These are phyloP conservation scores for Candida lessepsii DNA, from an alignment of 805 yeast species.

Conservation along the genomic window DNA sequence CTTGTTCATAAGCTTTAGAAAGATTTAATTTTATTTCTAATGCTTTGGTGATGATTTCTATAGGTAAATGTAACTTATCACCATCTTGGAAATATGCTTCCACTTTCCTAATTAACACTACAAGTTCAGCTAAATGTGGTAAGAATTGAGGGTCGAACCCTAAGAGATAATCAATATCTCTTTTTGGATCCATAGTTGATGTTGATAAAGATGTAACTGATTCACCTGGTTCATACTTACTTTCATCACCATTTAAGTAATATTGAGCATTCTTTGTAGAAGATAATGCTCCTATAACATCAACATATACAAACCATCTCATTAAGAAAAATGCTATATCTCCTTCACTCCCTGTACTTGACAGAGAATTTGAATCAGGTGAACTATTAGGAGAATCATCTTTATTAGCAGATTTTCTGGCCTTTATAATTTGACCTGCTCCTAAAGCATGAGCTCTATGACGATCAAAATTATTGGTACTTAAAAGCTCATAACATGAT, in stretches of 20 bases:
- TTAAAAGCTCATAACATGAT: constrained; percentile 52
- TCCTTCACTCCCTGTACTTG: constrained; percentile 24
- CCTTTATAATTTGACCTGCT: constrained; percentile 60
- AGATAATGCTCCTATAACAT: constrained; percentile 61
- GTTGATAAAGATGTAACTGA: constrained; percentile 16
- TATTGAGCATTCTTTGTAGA: constrained; percentile 43
- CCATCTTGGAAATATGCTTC: constrained; percentile 18
- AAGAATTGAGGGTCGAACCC: constrained; percentile 68
- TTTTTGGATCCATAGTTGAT: constrained; percentile 25
- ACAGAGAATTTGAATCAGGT: constrained; percentile 11
- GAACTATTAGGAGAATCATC: constrained; percentile 9
- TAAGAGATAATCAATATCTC: constrained; percentile 56
- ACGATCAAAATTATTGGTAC: constrained; percentile 43
- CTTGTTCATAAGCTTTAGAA: constrained; percentile 20
- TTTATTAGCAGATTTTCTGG: constrained; percentile 32
- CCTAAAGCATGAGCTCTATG: constrained; percentile 70
- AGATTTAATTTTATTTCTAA: constrained; percentile 27
- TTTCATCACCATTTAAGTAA: constrained; percentile 24
- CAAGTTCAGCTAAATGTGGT: constrained; percentile 55
- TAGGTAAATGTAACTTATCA: constrained; percentile 16
- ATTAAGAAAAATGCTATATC: constrained; percentile 54
- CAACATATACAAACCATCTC: constrained; percentile 70
- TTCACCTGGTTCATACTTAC: constrained; percentile 21
- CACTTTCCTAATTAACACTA: constrained; percentile 29
- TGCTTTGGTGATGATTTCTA: constrained; percentile 21